phyloP scores from a whole-genome alignment of 441 rosid species.

The Mallotus repandus region DNA sequence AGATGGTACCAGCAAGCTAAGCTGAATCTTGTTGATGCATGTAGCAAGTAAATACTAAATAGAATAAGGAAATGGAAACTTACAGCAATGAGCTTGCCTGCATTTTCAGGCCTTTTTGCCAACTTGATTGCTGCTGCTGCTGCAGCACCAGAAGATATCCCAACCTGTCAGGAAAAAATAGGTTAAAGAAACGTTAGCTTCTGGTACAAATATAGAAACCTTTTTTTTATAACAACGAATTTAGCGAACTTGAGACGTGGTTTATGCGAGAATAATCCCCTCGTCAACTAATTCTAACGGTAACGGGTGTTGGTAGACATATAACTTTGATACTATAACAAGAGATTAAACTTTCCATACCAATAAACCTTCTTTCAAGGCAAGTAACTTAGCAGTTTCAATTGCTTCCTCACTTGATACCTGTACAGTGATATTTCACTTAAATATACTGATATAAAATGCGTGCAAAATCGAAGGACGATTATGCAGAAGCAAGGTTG shows the following conservation, averaged over 20 bases:
- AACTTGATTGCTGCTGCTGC: conserved; percentile 53
- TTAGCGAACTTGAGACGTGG: too few relatives aligned
- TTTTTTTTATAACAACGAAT: too few relatives aligned
- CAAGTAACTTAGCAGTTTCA: conserved; percentile 65
- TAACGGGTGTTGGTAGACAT: too few relatives aligned
- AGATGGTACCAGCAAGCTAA: too few relatives aligned
- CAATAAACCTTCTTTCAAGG: conserved; percentile 73
- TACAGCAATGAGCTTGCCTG: conserved; percentile 57
- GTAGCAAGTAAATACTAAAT: not conserved
- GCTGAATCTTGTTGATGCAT: not conserved
- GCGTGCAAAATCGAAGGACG: not conserved
- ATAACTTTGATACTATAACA: too few relatives aligned
- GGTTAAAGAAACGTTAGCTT: not conserved
- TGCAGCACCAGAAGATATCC: conserved; percentile 70
- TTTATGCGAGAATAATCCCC: too few relatives aligned
- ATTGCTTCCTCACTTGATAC: conserved; percentile 73
- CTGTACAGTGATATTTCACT: conserved; percentile 21
- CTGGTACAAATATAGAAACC: not conserved
- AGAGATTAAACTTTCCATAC: conserved; percentile 23
- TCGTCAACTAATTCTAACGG: not conserved
- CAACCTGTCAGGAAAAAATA: conserved; percentile 35
- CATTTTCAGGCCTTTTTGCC: conserved; percentile 53
- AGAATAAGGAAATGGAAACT: conserved; percentile 7
- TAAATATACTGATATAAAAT: not conserved
- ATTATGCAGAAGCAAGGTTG: not conserved